A percentile compares a stretch with the other conserved stretches of the same genome.
Conservation (phyloP, 1,284 basidiomycete genomes). For the Entoloma clypeatum region DNA sequence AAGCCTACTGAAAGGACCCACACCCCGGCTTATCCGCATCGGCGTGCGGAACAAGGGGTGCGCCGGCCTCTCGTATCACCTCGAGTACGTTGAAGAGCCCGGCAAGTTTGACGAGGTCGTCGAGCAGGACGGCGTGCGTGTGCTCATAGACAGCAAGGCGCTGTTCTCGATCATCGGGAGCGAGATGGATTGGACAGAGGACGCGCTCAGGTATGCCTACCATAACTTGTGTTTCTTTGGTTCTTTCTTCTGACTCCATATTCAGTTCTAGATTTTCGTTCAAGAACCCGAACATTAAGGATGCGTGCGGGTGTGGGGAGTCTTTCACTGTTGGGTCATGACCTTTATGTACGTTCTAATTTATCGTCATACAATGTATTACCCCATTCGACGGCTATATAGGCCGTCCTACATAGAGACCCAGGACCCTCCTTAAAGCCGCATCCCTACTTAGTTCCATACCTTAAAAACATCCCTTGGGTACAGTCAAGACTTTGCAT, state of each 20-base stretch:
- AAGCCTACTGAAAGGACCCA: slow-evolving; percentile 69
- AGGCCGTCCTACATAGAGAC: no score
- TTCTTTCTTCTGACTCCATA: slow-evolving; percentile 4
- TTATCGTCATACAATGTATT: no score
- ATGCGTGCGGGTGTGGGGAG: slow-evolving; percentile 93
- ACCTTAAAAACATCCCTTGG: no score
- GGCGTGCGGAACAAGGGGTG: slow-evolving; percentile 99
- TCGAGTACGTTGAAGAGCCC: slow-evolving; percentile 92
- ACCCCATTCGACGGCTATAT: no score
- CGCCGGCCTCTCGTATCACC: slow-evolving; percentile 94
- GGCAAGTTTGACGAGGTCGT: slow-evolving; percentile 98
- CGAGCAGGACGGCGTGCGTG: slow-evolving; percentile 89
- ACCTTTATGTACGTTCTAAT: slow-evolving; percentile 13
- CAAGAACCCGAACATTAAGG: slow-evolving; percentile 87
- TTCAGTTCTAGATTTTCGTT: slow-evolving; percentile 87
- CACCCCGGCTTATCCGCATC: slow-evolving; percentile 92
- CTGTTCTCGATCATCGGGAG: slow-evolving; percentile 98
- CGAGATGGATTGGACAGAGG: slow-evolving; percentile 99
- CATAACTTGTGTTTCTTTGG: slow-evolving; percentile 11
- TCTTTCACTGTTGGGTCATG: slow-evolving; percentile 66
- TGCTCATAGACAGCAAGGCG: slow-evolving; percentile 96
- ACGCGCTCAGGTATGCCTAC: slow-evolving; percentile 66
- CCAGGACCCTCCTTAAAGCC: no score
- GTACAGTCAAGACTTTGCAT: no score
- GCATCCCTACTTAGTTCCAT: no score